Conservation (phyloP, 2,329 filamentous ascomycete species). For the Colletotrichum sp. region DNA sequence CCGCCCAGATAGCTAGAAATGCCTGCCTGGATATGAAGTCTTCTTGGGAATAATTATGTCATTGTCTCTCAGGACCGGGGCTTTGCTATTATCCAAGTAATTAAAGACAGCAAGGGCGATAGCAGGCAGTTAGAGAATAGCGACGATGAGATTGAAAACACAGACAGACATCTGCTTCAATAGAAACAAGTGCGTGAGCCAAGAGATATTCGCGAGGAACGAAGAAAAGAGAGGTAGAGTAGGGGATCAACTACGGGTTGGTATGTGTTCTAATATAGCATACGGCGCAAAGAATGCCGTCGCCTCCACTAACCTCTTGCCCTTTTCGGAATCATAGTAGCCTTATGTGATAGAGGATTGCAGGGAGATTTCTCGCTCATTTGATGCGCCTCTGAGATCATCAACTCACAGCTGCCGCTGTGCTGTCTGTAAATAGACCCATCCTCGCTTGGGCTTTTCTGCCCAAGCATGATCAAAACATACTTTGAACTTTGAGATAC, state of each 20-base stretch:
- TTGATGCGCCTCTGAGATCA: background rate
- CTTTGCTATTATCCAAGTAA: background rate
- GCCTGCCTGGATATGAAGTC: no score
- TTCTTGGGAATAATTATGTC: background rate
- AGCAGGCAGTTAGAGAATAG: background rate
- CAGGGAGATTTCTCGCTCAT: background rate
- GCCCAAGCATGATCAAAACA: background rate
- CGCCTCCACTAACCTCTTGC: background rate
- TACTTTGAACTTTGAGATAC: background rate
- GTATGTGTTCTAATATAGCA: background rate
- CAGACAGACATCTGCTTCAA: background rate
- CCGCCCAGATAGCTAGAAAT: no score
- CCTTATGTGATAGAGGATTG: background rate
- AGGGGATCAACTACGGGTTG: background rate
- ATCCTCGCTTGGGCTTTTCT: background rate
- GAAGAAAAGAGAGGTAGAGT: background rate
- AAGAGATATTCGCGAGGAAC: background rate
- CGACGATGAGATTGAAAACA: background rate
- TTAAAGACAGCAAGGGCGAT: background rate
- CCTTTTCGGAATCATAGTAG: background rate
- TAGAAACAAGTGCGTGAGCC: background rate
- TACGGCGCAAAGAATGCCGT: background rate
- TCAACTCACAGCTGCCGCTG: background rate
- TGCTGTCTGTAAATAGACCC: background rate
- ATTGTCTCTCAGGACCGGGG: background rate